These are phyloP conservation scores for Saccharomycopsis fibuligera DNA, from an alignment of 805 yeast species.

Conservation along the genomic window DNA sequence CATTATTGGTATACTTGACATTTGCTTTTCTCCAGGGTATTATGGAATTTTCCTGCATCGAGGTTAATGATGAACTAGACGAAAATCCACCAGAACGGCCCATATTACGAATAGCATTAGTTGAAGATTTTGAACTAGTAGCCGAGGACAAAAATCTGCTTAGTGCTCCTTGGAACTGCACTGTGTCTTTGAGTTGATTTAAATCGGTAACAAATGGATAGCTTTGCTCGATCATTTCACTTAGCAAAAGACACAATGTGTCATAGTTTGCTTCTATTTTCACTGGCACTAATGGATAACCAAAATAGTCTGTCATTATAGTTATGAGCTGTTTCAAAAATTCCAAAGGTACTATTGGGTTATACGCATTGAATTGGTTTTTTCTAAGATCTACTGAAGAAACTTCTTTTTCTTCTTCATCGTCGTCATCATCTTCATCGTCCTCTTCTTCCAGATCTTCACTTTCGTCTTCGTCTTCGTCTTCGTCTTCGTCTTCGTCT, in stretches of 20 bases:
- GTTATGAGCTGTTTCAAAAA: conserved; percentile 45
- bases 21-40: conserved; percentile 77
- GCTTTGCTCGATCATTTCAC: conserved; percentile 75
- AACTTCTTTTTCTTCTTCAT: conserved; percentile 10
- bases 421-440: background rate
- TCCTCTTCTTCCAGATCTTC: conserved; percentile 15
- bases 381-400: background rate
- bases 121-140: conserved; percentile 25
- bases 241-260: conserved; percentile 60
- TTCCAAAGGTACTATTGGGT: conserved; percentile 50
- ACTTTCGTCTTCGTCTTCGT: conserved; percentile 19
- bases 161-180: conserved; percentile 58
- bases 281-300: conserved; percentile 44
- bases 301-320: conserved; percentile 54
- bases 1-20: conserved; percentile 73
- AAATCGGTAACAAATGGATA: conserved; percentile 67
- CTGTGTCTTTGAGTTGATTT: conserved; percentile 60
- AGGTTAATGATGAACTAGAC: conserved; percentile 6
- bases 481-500: conserved; percentile 19
- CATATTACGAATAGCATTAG: background rate
- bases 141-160: conserved; percentile 43
- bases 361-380: conserved; percentile 20
- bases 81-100: conserved; percentile 6
- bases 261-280: conserved; percentile 68
- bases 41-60: conserved; percentile 23